Evolutionary conservation across 495 filamentous ascomycete species (phyloP), one percentile per base, ranked within the genome.

Genomic region (Lasiosphaeriaceae sp.): DNA sequence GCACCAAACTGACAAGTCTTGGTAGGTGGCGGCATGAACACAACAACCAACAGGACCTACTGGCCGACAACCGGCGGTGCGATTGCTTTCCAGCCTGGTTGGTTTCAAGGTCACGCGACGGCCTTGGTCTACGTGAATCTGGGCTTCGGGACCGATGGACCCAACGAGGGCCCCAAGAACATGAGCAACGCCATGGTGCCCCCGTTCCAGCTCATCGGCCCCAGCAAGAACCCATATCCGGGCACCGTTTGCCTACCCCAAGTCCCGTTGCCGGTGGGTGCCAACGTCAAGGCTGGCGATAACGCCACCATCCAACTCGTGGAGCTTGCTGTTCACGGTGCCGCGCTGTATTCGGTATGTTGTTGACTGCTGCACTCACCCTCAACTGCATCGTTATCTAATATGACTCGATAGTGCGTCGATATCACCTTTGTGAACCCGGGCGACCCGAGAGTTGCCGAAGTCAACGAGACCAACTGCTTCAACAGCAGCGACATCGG

Each of bases 241-340:
- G 94, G 92, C 48, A 89, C 84, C 7, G 83, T 97, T 69, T 99
- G 95, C 70, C 72, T 99, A 47, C 90, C 90, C 0, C 90, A 96
- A 65, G 87, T 97, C 1, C 87, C 91, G n/a, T 74, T 96, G 55
- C 95, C 95, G 0, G 80, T 77, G 19, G 86, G 88, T 60, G 76
- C 84, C 41, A 86, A 71, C 11, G 85, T 90, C 35, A 85, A 89
- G 23, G 75, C 83, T 1, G 95, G 95, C 17, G 89, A 95, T 70
- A 88, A 92, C 68, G 94, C 92, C 14, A 99, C 95, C 8, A 92
- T 99, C 59, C 95, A 99, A 71, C 76, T 97, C 17, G 84, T 99
- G 35, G 92, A 97, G 80, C 74, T 83, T 11, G 94, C 95, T 9
- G 75, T 90, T 58, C 94, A 97, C 68, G 95, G 95, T 14, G 95